Evolutionary conservation across 345 rosid species (phyloP), one percentile per base, ranked within the genome.

Genomic region (Psidium guajava): DNA sequence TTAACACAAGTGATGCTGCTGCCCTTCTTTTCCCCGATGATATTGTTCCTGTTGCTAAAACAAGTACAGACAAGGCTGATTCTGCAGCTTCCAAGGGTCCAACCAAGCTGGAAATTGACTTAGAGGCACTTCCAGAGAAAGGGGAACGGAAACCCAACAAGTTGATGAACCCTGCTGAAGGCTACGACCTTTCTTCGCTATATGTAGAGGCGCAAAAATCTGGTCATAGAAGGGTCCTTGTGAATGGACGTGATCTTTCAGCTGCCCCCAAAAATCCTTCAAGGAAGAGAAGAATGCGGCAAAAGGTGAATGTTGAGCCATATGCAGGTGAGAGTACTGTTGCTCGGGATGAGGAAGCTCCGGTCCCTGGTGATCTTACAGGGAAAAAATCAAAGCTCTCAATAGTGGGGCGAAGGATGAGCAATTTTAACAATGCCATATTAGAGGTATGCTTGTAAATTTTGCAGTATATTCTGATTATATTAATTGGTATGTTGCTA

Each of bases 151-250:
- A 89, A 90, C 94, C 91, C 56, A 95, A 90, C 88, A 87, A 95
- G 49, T 88, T 92, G 87, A 91, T 93, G 90, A 91, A 90, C 86
- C 90, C 94, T 56, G 95, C 88, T 69, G 96, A 95, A 91, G 94
- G 94, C 55, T 91, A 91, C 85, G 91, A 93, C 83, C 92, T 88
- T 84, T 87, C 91, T 85, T 91, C 93, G 95, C 58, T 86, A 73
- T 84, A 69, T 27, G 82, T 64, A 47, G 89, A 87, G 82, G 89
- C 87, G 83, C 89, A 88, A 59, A n/a, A 59, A 59, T 59, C 28
- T 87, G 53, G 85, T 44, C 50, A 84, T 28, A 88, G 75, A 87
- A 90, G 83, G 88, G 93, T 86, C 64, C 80, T 75, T 83, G 21
- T 5, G 56, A 81, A 81, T 49, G 54, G 83, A 54, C 20, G 13